Conservation (phyloP, 306 rosid species). For the Acacia melanoxylon region DNA sequence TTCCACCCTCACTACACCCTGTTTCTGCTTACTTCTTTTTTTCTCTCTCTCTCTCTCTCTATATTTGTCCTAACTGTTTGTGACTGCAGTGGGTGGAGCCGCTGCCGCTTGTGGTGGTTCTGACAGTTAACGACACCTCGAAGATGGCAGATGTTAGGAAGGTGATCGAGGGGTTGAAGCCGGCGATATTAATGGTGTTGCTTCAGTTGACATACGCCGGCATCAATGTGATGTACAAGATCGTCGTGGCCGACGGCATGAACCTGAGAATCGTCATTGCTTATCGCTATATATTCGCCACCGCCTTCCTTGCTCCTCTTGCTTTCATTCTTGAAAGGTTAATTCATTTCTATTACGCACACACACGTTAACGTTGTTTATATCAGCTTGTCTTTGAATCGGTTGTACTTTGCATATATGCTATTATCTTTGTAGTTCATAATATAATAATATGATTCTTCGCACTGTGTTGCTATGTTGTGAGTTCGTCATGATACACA, state of each 20-base stretch:
- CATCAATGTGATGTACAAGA: slow-evolving; percentile 56
- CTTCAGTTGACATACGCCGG: slow-evolving; percentile 47
- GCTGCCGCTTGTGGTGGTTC: not conserved
- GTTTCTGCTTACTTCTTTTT: not conserved
- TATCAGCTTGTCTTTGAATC: not conserved
- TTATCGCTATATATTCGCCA: slow-evolving; percentile 61
- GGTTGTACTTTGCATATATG: not conserved
- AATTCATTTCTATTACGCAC: not conserved
- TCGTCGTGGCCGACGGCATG: slow-evolving; percentile 68
- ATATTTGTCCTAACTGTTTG: not conserved
- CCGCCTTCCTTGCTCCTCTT: slow-evolving; percentile 56
- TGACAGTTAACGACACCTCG: not conserved
- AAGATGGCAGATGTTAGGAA: not conserved
- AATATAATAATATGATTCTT: not conserved
- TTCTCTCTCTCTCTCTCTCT: too few relatives aligned
- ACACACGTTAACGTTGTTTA: not conserved
- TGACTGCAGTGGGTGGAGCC: not conserved
- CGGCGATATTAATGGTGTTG: slow-evolving; percentile 44
- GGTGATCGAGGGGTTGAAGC: slow-evolving; percentile 26
- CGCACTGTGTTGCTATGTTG: not conserved
- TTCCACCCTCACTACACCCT: not conserved
- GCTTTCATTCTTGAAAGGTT: slow-evolving; percentile 66
- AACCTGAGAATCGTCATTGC: slow-evolving; percentile 50
- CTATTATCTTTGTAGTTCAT: too few relatives aligned
- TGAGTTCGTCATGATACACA: not conserved